Evolutionary conservation across 768 basidiomycete species (phyloP), one percentile per base, ranked within the genome.

Genomic region (Galerina sulciceps): DNA sequence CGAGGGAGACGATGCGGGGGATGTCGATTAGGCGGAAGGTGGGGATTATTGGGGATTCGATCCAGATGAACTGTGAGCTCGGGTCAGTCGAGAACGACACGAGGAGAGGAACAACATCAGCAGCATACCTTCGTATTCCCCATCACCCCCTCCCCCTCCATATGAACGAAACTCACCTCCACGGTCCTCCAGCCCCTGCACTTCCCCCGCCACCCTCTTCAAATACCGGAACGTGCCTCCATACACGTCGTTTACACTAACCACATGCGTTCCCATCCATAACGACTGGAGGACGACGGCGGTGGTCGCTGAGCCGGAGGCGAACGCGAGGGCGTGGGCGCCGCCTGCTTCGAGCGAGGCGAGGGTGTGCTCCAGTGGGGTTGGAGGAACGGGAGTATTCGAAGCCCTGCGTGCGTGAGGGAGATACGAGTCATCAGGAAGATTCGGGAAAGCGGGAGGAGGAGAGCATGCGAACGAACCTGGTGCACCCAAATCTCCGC

Each of bases 11-110:
- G 62, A 99, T 84, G 53, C 86, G 84, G 1, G 80, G 73, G 69
- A 99, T 88, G 67, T 94, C 90, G 38, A 96, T 87, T 37, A 98
- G 76, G 15, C 91, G 87, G 10, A 99, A 86, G 1, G 93, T 93
- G 0, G 96, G 96, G 76, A 98, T 99, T 3, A 96, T 99, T 0
- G 95, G 96, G 0, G 92, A 81, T 74, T 99, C 96, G 63, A 97
- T 86, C 94, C 95, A 98, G 55, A 99, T 83, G 10, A 97, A 79
- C 93, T 96, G 20, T 8, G 53, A 15, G 37, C n/a, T n/a, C n/a
- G n/a, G n/a, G n/a, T n/a, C n/a, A n/a, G n/a, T n/a, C n/a, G n/a
- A n/a, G n/a, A n/a, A n/a, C n/a, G n/a, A n/a, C n/a, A n/a, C n/a
- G n/a, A n/a, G n/a, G n/a, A n/a, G n/a, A n/a, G n/a, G n/a, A n/a